Conservation (phyloP, 1,139 yeast genomes). For the Saccharomyces uvarum region DNA sequence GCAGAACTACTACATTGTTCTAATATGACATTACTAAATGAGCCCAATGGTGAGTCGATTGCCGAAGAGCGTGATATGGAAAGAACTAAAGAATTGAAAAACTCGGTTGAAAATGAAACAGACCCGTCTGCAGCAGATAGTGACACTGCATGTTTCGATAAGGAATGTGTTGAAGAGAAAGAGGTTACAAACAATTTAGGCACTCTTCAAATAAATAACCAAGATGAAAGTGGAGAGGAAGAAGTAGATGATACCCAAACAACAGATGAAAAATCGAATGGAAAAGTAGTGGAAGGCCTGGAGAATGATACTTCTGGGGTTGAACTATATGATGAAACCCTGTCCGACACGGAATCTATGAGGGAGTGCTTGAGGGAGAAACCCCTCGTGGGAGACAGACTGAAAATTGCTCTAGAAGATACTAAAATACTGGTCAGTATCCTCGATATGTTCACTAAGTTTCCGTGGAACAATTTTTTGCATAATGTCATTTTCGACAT, state of each 20-base stretch:
- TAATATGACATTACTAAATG: conserved; percentile 87
- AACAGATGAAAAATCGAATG: conserved; percentile 14
- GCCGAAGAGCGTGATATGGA: conserved; percentile 69
- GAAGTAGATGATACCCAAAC: conserved; percentile 7
- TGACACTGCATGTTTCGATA: neutral
- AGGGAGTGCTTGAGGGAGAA: conserved; percentile 37
- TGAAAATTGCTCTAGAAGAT: conserved; percentile 79
- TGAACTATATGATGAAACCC: conserved; percentile 15
- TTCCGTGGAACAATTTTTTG: conserved; percentile 95
- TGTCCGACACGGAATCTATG: conserved; percentile 20
- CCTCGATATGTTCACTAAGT: conserved; percentile 76
- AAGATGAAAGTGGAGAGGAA: conserved; percentile 4
- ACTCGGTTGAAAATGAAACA: neutral
- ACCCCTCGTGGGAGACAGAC: conserved; percentile 82
- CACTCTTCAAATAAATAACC: conserved; percentile 1
- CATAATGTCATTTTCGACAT: conserved; percentile 96
- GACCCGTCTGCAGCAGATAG: neutral
- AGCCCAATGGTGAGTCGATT: conserved; percentile 68
- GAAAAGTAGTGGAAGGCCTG: conserved; percentile 4
- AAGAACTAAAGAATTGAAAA: conserved; percentile 31
- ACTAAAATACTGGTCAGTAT: conserved; percentile 71
- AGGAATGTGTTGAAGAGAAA: neutral
- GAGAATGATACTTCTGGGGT: conserved; percentile 11
- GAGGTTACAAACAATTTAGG: neutral
- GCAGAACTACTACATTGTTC: conserved; percentile 95